Conservation (phyloP, 1,284 basidiomycete genomes). For the Mycena sp. region DNA sequence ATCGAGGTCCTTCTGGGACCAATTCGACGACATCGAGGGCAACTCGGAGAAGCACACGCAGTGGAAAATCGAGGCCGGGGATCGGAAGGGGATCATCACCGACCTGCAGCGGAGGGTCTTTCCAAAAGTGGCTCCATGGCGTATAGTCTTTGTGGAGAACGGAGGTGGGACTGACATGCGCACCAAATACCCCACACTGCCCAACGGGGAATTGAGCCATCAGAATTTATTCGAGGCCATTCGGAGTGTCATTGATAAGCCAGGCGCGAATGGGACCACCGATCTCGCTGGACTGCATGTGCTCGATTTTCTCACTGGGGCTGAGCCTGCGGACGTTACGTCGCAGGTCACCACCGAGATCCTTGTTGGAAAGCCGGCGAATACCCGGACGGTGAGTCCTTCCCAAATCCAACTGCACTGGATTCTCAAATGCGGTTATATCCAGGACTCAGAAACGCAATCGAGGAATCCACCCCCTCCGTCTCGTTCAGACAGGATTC, state of each 20-base stretch:
- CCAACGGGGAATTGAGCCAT: slow-evolving; percentile 19
- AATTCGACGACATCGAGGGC: slow-evolving; percentile 6
- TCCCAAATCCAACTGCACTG: too few species aligned
- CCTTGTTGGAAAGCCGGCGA: not conserved
- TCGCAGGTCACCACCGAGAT: slow-evolving; percentile 6
- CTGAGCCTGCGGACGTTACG: not conserved
- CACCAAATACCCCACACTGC: slow-evolving; percentile 4
- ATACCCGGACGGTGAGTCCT: too few species aligned
- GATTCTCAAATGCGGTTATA: too few species aligned
- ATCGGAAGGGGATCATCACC: not conserved
- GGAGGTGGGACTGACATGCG: not conserved
- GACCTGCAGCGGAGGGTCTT: slow-evolving; percentile 7
- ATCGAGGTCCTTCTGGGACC: slow-evolving; percentile 10
- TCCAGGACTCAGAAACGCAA: too few species aligned
- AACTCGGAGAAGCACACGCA: not conserved
- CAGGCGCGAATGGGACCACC: not conserved
- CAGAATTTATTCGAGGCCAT: slow-evolving; percentile 21
- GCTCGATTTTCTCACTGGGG: slow-evolving; percentile 12
- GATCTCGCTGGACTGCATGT: slow-evolving; percentile 22
- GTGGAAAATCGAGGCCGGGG: slow-evolving; percentile 3
- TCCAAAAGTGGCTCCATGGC: not conserved
- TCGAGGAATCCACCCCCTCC: too few species aligned
- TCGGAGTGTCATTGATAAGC: not conserved
- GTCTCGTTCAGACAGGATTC: not conserved
- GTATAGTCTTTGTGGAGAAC: slow-evolving; percentile 13